Base-by-base conservation (phyloP, 129 eudicot genomes). In the Lonicera japonica region DNA sequence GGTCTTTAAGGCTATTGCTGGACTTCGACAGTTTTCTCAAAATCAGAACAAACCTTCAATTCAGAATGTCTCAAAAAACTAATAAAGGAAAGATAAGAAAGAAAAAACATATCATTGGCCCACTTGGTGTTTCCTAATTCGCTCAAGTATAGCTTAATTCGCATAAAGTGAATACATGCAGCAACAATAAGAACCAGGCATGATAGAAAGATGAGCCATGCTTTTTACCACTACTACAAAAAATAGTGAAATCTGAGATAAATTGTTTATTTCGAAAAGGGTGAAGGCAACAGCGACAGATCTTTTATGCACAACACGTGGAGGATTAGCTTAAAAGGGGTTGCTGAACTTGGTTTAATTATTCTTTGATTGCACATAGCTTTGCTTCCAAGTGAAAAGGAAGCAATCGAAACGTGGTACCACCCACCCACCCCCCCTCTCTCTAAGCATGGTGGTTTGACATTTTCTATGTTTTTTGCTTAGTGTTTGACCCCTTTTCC, bases 111-210 rank as follows among this genome's bases (percentile, higher is more conserved):
- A 52, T 20, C 25, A 14, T 29, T 51, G 72, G 63, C 68, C 78
- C 58, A 66, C 73, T 58, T 73, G 52, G 68, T 71, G 71, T 34
- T 56, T 65, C 29, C 70, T 61, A 50, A 66, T 63, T 71, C 64
- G 54, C 56, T 54, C 73, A 53, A 52, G 53, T 22, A 12, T 57
- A 11, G 41, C 14, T 54, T n/a, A n/a, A n/a, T n/a, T 14, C 48
- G 17, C 47, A n/a, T 64, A 25, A 56, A 25, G 58, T 45, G 41
- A 61, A 61, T 51, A 21, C 41, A 16, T 36, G n/a, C 20, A 13
- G 17, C 56, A 22, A 16, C 25, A 54, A 52, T 70, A 53, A 48
- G 60, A n/a, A 21, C 41, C 11, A 13, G 39, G 11, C 61, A 67
- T 10, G n/a, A 67, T 21, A 56, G 70, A 52, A 29, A 29, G 36